phyloP scores from a whole-genome alignment of 495 filamentous ascomycete genomes.

The Daldinia grandis region DNA sequence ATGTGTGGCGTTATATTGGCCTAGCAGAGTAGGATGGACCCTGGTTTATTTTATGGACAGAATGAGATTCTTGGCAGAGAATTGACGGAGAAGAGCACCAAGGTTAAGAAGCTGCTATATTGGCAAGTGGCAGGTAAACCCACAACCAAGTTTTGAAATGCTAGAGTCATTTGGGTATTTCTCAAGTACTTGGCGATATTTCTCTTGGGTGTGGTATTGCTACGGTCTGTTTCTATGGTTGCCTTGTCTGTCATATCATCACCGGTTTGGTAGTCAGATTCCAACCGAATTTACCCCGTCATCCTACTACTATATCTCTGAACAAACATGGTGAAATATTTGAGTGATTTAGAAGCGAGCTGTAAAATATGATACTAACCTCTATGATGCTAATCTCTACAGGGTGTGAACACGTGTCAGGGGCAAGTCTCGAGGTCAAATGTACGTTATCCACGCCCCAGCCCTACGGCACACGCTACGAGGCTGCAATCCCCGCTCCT shows the following conservation, averaged over 20 bases:
- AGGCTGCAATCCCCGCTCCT: constrained; percentile 22
- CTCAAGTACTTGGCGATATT: neutral
- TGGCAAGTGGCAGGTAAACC: neutral
- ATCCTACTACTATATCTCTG: neutral
- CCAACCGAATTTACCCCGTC: neutral
- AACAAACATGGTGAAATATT: neutral
- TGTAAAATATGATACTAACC: neutral
- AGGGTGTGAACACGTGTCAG: neutral
- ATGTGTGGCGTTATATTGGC: constrained; percentile 31
- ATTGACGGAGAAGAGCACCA: neutral
- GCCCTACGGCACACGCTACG: constrained; percentile 34
- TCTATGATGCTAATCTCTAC: neutral
- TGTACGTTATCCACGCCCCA: constrained; percentile 10
- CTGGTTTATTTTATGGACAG: constrained; percentile 18
- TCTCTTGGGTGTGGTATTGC: neutral
- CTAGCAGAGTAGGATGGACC: constrained; percentile 15
- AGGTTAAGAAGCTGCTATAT: neutral
- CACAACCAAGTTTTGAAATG: too few species aligned
- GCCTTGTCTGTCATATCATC: neutral
- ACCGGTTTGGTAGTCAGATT: neutral
- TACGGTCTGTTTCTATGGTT: neutral
- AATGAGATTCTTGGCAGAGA: neutral
- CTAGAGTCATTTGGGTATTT: too few species aligned
- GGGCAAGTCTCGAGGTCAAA: neutral
- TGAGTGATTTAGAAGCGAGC: neutral